These are phyloP conservation scores for Starmerella khaoyaiensis DNA, from an alignment of 805 yeast genomes.

Conservation along the genomic window DNA sequence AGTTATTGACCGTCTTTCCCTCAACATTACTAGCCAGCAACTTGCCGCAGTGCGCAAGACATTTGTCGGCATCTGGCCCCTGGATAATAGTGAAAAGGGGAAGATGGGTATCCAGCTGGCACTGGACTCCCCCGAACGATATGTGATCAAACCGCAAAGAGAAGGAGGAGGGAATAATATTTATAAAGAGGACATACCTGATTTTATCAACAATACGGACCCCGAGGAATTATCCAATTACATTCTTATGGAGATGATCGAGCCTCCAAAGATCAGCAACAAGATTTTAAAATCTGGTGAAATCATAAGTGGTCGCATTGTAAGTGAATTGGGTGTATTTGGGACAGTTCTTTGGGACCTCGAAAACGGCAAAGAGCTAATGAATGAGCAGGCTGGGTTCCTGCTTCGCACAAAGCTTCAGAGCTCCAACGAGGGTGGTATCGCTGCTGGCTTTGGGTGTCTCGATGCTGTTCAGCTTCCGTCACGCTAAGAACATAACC, in stretches of 20 bases:
- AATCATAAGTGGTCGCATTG: conserved; percentile 54
- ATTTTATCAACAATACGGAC: conserved; percentile 44
- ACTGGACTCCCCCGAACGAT: conserved; percentile 50
- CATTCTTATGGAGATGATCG: conserved; percentile 84
- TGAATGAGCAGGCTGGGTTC: conserved; percentile 70
- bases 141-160: conserved; percentile 90
- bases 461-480: conserved; percentile 44
- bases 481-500: conserved; percentile 14
- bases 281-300: conserved; percentile 56
- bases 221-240: conserved; percentile 78
- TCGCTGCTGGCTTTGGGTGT: conserved; percentile 98
- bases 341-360: conserved; percentile 73
- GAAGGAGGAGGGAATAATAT: conserved; percentile 98
- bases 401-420: conserved; percentile 78
- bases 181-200: conserved; percentile 75
- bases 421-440: conserved; percentile 91
- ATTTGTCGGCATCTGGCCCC: conserved; percentile 77
- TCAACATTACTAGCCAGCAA: conserved; percentile 24
- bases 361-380: conserved; percentile 38
- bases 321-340: conserved; percentile 84
- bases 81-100: conserved; percentile 61
- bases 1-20: conserved; percentile 37
- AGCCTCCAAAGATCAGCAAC: conserved; percentile 59
- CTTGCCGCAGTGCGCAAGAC: conserved; percentile 36
- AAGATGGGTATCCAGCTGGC: conserved; percentile 51